Evolutionary conservation across 257 asterid genomes (phyloP).

Genomic region (Mentha longifolia): DNA sequence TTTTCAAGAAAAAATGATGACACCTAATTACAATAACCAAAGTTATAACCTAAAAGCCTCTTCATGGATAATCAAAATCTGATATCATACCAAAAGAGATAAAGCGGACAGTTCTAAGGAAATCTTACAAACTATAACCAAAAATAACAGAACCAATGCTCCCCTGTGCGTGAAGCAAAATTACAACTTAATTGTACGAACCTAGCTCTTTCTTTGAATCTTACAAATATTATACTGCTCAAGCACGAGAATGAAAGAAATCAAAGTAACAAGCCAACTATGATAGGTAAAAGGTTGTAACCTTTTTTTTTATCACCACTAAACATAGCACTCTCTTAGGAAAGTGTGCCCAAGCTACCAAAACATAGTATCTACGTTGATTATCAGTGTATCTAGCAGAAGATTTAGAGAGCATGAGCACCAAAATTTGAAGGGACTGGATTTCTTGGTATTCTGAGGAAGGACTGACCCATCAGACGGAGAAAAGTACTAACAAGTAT

Average conservation of each 20-base stretch:
- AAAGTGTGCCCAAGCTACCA: constrained; percentile 14
- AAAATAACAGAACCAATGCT: constrained; percentile 4
- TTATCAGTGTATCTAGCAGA: constrained; percentile 15
- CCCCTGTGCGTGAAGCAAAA: constrained; percentile 5
- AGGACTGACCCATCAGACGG: background rate
- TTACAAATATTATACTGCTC: constrained; percentile 8
- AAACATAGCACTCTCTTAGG: background rate
- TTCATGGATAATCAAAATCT: background rate
- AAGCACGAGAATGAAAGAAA: constrained; percentile 2
- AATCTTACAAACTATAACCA: background rate
- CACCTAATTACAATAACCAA: background rate
- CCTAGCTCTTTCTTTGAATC: constrained; percentile 15
- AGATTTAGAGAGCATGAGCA: background rate
- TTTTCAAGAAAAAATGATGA: background rate
- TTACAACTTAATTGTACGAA: constrained; percentile 10
- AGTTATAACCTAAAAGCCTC: constrained; percentile 4
- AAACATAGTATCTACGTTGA: background rate
- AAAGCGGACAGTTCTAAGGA: background rate
- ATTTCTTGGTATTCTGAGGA: constrained; percentile 5
- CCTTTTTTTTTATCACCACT: constrained; percentile 9
- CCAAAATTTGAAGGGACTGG: background rate
- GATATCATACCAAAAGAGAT: background rate
- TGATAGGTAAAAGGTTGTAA: background rate
- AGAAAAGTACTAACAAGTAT: background rate
- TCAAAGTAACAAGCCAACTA: background rate